phyloP scores from a whole-genome alignment of 805 yeast species.

The Candida rishiriensis region DNA sequence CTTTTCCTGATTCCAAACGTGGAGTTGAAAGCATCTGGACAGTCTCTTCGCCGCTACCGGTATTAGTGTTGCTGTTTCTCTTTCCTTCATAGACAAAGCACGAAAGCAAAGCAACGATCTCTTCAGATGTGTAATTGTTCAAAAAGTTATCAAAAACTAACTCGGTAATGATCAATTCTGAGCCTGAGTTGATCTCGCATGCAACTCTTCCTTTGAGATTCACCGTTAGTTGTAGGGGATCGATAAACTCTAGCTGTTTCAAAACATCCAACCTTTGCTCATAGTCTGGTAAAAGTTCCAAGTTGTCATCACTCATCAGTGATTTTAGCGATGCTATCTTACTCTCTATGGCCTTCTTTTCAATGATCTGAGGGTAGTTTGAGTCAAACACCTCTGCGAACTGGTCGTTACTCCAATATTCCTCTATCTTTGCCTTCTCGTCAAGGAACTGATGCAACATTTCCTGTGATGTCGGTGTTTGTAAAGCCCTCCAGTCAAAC shows the following conservation, averaged over 20 bases:
- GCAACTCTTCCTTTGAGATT: conserved; percentile 88
- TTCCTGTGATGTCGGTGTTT: conserved; percentile 33
- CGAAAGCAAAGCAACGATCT: conserved; percentile 90
- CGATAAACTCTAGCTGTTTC: conserved; percentile 75
- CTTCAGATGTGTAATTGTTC: conserved; percentile 92
- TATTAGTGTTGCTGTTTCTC: conserved; percentile 39
- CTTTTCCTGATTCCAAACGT: conserved; percentile 67
- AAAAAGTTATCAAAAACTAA: conserved; percentile 85
- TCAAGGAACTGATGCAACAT: conserved; percentile 35
- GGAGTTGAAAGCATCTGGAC: conserved; percentile 48
- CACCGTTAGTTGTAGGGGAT: conserved; percentile 62
- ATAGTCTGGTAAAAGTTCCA: conserved; percentile 89
- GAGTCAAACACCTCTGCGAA: conserved; percentile 10
- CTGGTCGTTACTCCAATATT: conserved; percentile 26
- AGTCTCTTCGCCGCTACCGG: conserved; percentile 48
- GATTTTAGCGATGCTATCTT: conserved; percentile 54
- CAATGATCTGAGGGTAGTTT: conserved; percentile 32
- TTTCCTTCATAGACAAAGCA: conserved; percentile 92
- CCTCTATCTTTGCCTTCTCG: conserved; percentile 17
- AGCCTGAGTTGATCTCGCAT: conserved; percentile 87
- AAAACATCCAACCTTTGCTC: conserved; percentile 82
- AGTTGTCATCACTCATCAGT: conserved; percentile 77
- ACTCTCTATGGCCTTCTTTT: conserved; percentile 40
- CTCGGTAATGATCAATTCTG: conserved; percentile 88
- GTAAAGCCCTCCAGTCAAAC: conserved; percentile 34